phyloP scores from a whole-genome alignment of 2,329 filamentous ascomycete species.

The Pyricularia grisea region DNA sequence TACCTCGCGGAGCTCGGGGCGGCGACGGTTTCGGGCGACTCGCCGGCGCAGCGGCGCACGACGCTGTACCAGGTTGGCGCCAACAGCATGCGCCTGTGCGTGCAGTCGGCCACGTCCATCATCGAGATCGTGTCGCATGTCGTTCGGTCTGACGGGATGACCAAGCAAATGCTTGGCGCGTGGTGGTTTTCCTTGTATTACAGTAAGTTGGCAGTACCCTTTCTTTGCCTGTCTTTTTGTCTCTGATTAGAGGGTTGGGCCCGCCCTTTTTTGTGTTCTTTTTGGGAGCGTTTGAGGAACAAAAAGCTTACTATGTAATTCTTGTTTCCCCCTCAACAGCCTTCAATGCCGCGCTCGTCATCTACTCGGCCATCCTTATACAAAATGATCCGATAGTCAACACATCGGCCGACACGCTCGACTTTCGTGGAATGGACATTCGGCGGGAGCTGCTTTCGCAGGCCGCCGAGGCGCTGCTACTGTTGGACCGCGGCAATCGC shows the following conservation, averaged over 20 bases:
- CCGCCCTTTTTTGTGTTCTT: too few relatives aligned
- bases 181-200: constrained; percentile 24
- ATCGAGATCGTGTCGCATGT: constrained; percentile 13
- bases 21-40: not conserved
- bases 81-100: constrained; percentile 12
- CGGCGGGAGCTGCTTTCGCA: not conserved
- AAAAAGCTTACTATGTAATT: not conserved
- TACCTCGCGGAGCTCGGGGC: constrained; percentile 8
- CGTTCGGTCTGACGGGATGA: constrained; percentile 8
- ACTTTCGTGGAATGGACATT: not conserved
- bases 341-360: constrained; percentile 13
- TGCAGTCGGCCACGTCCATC: constrained; percentile 15
- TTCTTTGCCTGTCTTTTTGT: not conserved
- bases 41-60: constrained; percentile 2
- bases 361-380: constrained; percentile 4
- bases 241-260: not conserved
- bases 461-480: not conserved
- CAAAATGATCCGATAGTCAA: not conserved
- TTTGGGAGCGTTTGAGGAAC: too few relatives aligned
- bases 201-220: constrained; percentile 13
- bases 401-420: not conserved
- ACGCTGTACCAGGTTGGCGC: constrained; percentile 12
- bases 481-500: not conserved
- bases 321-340: constrained; percentile 5
- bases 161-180: constrained; percentile 15